Evolutionary conservation across 208 protist genomes (phyloP), one percentile per base, ranked within the genome.

Genomic region (Trypanosomatidae sp.): DNA sequence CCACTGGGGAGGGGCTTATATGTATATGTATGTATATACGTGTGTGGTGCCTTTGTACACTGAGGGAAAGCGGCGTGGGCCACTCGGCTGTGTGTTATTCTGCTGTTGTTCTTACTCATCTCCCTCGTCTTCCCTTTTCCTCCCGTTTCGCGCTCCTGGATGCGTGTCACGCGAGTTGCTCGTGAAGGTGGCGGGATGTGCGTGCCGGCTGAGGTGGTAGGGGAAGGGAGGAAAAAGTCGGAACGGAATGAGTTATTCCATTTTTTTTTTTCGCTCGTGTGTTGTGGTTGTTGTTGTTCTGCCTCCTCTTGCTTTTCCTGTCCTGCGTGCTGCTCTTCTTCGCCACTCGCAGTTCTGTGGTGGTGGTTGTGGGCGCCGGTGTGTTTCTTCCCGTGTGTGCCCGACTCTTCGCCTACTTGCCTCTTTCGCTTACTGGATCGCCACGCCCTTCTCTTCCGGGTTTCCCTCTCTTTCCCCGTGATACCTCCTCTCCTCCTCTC

Each of bases 251-350:
- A 25, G 36, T 15, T 25, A 44, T 15, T 65, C 9, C 33, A 56
- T 53, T 22, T 53, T 13, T 12, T 12, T n/a, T 36, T 39, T 6
- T 39, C 36, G 36, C 3, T 39, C 36, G 62, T 13, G 49, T 78
- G 44, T 77, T 41, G 58, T 58, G 56, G 22, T 76, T 46, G 39
- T 30, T 60, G 30, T 64, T 44, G 22, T 73, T 65, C 39, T 53
- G 53, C 58, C 30, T 79, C 62, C 44, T 76, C 39, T 76, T 69
- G 36, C 62, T 76, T 77, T 77, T 77, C 19, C 69, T 13, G 17
- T 13, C 50, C 68, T 17, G 10, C 52, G 17, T 66, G 53, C 25
- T 25, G 52, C 52, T 56, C 5, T 56, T 56, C 52, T 56, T 17
- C n/a, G n/a, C 52, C 19, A n/a, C 52, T 56, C 52, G n/a, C 52